Base-by-base conservation (phyloP, 2,329 filamentous ascomycete species). In the Hypoxylon sp. region DNA sequence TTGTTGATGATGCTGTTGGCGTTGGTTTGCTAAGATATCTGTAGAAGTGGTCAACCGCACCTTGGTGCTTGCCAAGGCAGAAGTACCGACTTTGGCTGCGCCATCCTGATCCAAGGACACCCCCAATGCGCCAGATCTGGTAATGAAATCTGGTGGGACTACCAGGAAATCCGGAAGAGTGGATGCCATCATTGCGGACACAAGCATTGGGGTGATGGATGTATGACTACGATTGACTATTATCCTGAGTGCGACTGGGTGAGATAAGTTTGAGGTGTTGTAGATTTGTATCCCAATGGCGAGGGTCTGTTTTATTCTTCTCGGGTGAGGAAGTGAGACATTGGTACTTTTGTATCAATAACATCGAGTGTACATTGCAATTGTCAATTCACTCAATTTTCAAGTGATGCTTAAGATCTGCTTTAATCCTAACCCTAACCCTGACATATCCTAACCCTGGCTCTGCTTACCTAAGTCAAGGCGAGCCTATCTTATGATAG, bases 141-240 rank as follows among this genome's bases (percentile, higher is more conserved):
- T 11, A 70, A 70, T 14, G 45, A 70, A 5, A 68, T 70, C 2
- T 70, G 68, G 68, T 63, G 53, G 53, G 68, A 70, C 34, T 70
- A 68, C 17, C 68, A 70, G 50, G 68, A 65, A 2, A 70, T 70
- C 14, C 50, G 68, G 2, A 2, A 50, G 1, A 30, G 11, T 4
- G 55, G 59, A 5, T 70, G 68, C 19, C 65, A 70, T n/a, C 61
- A 60, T n/a, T 70, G 68, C 59, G 68, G 68, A n/a, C 50, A 60
- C 36, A 70, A 68, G 51, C 17, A 61, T n/a, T 70, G 65, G 65
- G 41, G 50, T 13, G 19, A 60, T 2, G 65, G 65, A 13, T 70
- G 68, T 32, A 25, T 13, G 17, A 70, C 68, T 0, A 60, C 51
- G 9, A 65, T 70, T 28, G 59, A 70, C 50, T 70, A 68, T 28